Evolutionary conservation across 495 filamentous ascomycete species (phyloP), one percentile per base, ranked within the genome.

Genomic region (Penicillium arizonense): DNA sequence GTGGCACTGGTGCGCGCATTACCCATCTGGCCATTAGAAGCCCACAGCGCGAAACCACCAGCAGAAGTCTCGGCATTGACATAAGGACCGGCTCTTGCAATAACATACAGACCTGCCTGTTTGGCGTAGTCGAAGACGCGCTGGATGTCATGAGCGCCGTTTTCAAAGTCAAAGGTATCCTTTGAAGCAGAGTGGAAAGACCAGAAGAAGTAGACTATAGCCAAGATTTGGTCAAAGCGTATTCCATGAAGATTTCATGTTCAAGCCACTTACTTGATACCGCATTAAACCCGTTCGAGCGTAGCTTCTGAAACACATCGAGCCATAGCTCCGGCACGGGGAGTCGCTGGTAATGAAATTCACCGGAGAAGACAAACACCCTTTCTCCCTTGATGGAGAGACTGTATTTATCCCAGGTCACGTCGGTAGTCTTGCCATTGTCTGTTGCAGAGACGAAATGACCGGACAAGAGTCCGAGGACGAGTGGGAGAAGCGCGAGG

Each of bases 251-350:
- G 56, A 44, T 24, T 9, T 36, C 16, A 3, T 28, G 36, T 58
- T 48, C 28, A 37, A 50, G 9, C 39, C 5, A 45, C 56, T 40
- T 53, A 63, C 65, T 48, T 1, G 67, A 74, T 13, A 81, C 68
- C 20, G 81, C 74, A 58, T 82, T 84, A 26, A 75, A 81, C 0
- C 83, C 82, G 40, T 76, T 75, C 2, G 83, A 80, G 53, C 80
- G 79, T 38, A 85, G 65, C 57, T 87, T 87, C 56, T 86, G 71
- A 10, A 85, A 74, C n/a, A 85, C 65, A 62, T 86, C 82, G 4
- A 76, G 62, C 82, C 82, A 86, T 12, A 86, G 54, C 30, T 80
- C 78, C 0, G 82, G 83, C 3, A 82, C 79, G 0, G 82, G 82
- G 9, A 82, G 66, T 39, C 82, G 71, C 65, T 71, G 71, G 47